These are phyloP conservation scores for Thecaphora frezii DNA, from an alignment of 1,284 basidiomycete genomes.

Conservation along the genomic window DNA sequence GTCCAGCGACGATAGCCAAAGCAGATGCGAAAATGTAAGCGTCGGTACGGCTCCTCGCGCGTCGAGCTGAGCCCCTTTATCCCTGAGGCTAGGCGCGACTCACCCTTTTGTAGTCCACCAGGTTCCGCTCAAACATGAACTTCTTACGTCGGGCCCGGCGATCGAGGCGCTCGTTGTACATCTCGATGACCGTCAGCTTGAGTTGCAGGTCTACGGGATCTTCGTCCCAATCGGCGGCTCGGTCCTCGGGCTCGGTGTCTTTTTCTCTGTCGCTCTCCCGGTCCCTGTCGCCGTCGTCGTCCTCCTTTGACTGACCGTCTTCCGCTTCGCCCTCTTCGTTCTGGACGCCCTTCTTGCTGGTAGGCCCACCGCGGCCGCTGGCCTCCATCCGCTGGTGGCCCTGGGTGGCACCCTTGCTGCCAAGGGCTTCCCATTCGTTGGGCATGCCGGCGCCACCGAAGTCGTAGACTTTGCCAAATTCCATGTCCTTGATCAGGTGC, in stretches of 20 bases:
- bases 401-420: slow-evolving; percentile 44
- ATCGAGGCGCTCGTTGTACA: slow-evolving; percentile 89
- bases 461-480: slow-evolving; percentile 82
- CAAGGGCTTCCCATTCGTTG: slow-evolving; percentile 49
- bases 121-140: slow-evolving; percentile 87
- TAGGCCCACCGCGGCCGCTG: slow-evolving; percentile 67
- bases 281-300: slow-evolving; percentile 33
- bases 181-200: slow-evolving; percentile 86
- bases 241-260: slow-evolving; percentile 44
- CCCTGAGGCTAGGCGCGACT: slow-evolving; percentile 37
- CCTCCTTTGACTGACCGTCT: slow-evolving; percentile 12
- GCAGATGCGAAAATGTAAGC: too few species aligned
- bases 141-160: slow-evolving; percentile 83
- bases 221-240: slow-evolving; percentile 67
- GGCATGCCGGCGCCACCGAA: slow-evolving; percentile 73
- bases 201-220: slow-evolving; percentile 78
- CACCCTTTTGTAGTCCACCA: slow-evolving; percentile 92
- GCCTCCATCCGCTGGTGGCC: slow-evolving; percentile 59
- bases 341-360: slow-evolving; percentile 40
- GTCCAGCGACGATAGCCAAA: too few species aligned
- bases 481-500: slow-evolving; percentile 90
- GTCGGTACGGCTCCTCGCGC: too few species aligned
- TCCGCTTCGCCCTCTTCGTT: slow-evolving; percentile 18
- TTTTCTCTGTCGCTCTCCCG: slow-evolving; percentile 39
- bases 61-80: too few species aligned